phyloP scores from a whole-genome alignment of 805 yeast genomes.

The Metschnikowia orientalis region DNA sequence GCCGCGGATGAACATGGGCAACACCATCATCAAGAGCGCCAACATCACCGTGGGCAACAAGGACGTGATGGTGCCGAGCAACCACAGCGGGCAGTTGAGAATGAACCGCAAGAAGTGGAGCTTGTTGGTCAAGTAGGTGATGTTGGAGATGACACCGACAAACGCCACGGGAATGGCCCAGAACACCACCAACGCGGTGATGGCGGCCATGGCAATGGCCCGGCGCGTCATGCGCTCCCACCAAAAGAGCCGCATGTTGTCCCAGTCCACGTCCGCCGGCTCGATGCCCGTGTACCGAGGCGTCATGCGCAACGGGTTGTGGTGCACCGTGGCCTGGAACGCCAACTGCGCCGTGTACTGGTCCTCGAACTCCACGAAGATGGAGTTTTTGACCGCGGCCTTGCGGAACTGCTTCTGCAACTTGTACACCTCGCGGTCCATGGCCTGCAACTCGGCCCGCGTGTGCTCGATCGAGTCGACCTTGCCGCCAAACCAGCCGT shows the following conservation, averaged over 20 bases:
- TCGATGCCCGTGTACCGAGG: slow-evolving; percentile 62
- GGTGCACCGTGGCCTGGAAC: slow-evolving; percentile 57
- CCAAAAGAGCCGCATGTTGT: slow-evolving; percentile 73
- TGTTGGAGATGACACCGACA: slow-evolving; percentile 69
- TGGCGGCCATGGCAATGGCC: slow-evolving; percentile 48
- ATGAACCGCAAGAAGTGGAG: slow-evolving; percentile 49
- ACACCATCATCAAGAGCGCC: slow-evolving; percentile 58
- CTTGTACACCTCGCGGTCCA: slow-evolving; percentile 52
- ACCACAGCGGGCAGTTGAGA: slow-evolving; percentile 46
- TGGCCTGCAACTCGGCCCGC: slow-evolving; percentile 50
- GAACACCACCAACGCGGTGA: slow-evolving; percentile 51
- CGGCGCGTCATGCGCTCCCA: slow-evolving; percentile 65
- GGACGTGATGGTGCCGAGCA: slow-evolving; percentile 65
- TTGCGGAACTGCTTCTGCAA: slow-evolving; percentile 49
- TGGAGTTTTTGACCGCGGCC: slow-evolving; percentile 66
- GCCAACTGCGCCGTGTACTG: slow-evolving; percentile 77
- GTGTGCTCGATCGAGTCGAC: slow-evolving; percentile 60
- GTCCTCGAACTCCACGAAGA: slow-evolving; percentile 72
- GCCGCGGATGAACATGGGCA: slow-evolving; percentile 60
- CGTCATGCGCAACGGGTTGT: slow-evolving; percentile 57
- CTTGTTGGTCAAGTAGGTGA: slow-evolving; percentile 57
- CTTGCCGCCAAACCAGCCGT: slow-evolving; percentile 49
- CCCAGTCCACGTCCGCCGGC: slow-evolving; percentile 64
- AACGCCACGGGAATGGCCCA: slow-evolving; percentile 82
- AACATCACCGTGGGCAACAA: slow-evolving; percentile 64